Evolutionary conservation across 441 rosid genomes (phyloP).

Genomic region (Croton setiger): DNA sequence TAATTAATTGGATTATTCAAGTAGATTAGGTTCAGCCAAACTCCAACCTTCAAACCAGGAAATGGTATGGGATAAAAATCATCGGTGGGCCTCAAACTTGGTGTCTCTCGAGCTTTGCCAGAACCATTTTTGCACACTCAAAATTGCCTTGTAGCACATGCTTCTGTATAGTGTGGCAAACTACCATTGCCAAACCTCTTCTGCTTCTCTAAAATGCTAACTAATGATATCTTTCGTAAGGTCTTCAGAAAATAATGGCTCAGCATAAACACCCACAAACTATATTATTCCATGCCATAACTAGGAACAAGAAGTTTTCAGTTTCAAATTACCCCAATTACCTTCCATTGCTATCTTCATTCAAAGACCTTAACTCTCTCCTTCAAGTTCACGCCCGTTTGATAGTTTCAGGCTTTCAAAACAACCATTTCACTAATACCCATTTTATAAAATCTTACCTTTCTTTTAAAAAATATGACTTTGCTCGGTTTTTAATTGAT

Average conservation of each 20-base stretch:
- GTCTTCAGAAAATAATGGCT: conserved; percentile 11
- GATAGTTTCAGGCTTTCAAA: conserved; percentile 46
- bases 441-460: conserved; percentile 42
- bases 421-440: conserved; percentile 48
- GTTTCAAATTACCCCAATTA: neutral
- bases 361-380: conserved; percentile 45
- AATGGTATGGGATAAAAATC: no score
- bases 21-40: no score
- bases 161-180: no score
- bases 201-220: neutral
- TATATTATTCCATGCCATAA: conserved; percentile 17
- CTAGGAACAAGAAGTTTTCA: conserved; percentile 1
- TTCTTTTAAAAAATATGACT: conserved; percentile 36
- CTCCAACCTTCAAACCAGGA: no score
- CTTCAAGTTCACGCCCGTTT: conserved; percentile 60
- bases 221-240: no score
- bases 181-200: neutral
- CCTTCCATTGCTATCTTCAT: conserved; percentile 35
- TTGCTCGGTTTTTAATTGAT: conserved; percentile 45
- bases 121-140: no score
- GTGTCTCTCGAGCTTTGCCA: no score
- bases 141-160: no score
- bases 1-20: no score
- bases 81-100: no score
- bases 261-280: neutral